Base-by-base conservation (phyloP, 805 yeast species). In the Cyberlindnera americana region DNA sequence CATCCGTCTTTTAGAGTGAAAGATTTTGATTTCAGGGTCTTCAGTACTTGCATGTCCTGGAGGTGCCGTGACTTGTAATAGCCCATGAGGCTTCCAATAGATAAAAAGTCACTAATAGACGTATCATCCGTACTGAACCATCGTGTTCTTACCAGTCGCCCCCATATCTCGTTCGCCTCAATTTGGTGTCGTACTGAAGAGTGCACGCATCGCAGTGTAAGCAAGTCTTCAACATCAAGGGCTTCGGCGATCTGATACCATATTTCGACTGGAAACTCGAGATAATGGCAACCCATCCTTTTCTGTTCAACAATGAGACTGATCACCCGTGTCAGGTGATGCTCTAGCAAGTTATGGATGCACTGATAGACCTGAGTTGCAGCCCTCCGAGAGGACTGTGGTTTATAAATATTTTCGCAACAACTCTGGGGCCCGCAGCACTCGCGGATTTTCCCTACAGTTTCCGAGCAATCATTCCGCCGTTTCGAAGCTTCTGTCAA, bases 201-300 rank as follows among this genome's bases (percentile, higher is more conserved):
- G 35, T 35, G 38, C 7, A 40, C 41, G 5, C 19, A 18, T 11
- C 51, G 38, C 4, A 53, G 35, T 3, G 27, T 11, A 11, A 50
- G 45, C 5, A 52, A 24, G 30, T 53, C 57, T 4, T 18, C 11
- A 2, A 38, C 27, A 3, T 25, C 19, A 13, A 50, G 28, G 2
- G 25, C n/a, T 1, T 17, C 24, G 6, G 43, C 33, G 3, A 49
- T 34, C 12, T 19, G 17, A 15, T 22, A 19, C 56, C 56, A 52
- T 6, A 52, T 43, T 29, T 52, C 53, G 22, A 43, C 35, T 30
- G 52, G 50, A 26, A 46, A 44, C 29, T 44, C 50, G 14, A 34
- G 36, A 29, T 35, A 27, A 44, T 37, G 43, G 23, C 6, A 6
- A 21, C 23, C 23, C 23, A 21, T 21, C 23, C 23, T 21, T 21